Percentiles rank a stretch among this genome's conserved stretches.
Evolutionary conservation across 306 rosid species (phyloP).

Genomic region (Corylus heterophylla): DNA sequence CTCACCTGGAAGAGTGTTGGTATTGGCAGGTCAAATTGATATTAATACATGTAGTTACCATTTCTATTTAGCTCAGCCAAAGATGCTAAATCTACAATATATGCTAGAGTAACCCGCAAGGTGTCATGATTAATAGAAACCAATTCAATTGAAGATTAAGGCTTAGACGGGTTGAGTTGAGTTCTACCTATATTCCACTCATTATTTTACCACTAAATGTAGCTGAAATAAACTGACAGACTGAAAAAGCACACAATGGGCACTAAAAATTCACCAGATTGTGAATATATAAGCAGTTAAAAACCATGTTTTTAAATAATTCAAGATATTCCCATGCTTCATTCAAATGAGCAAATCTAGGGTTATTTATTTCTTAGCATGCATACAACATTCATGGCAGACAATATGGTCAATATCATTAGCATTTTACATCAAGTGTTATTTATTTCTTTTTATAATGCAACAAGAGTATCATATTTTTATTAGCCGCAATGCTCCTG

Average conservation of each 20-base stretch:
- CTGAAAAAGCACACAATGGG: neutral
- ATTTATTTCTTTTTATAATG: too few relatives aligned
- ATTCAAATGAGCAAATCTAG: neutral
- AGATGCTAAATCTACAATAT: neutral
- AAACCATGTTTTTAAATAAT: neutral
- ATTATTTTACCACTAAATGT: neutral
- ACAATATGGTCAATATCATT: neutral
- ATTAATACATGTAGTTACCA: neutral
- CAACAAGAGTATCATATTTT: neutral
- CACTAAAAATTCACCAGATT: neutral
- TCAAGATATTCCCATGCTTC: neutral
- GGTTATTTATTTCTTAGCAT: neutral
- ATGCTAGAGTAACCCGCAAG: neutral
- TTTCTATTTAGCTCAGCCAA: neutral
- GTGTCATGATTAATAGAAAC: neutral
- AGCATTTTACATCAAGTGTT: neutral
- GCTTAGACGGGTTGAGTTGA: neutral
- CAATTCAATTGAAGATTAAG: neutral
- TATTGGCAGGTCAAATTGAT: neutral
- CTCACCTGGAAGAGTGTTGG: neutral
- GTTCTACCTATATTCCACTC: neutral
- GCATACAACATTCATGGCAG: neutral
- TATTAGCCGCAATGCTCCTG: neutral
- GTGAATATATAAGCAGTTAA: neutral
- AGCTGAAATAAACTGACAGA: neutral